A percentile compares a stretch with the other conserved stretches of the same genome.
Conservation (phyloP, 768 basidiomycete genomes). For the Mrakia blollopis region DNA sequence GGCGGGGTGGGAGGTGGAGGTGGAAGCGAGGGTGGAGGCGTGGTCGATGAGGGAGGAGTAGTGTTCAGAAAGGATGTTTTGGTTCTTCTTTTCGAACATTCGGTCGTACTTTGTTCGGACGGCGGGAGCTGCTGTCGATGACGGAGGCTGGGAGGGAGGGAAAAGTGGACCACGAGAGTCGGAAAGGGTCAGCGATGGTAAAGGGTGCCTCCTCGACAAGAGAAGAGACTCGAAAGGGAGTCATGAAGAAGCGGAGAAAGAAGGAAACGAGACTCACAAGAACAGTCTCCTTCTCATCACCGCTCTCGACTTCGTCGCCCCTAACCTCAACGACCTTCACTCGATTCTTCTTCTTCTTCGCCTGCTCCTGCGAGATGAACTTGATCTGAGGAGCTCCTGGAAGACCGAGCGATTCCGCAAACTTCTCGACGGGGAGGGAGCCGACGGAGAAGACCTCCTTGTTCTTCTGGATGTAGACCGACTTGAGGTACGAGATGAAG, state of each 20-base stretch:
- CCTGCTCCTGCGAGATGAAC: constrained; percentile 63
- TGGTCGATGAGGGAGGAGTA: constrained; percentile 83
- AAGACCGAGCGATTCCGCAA: constrained; percentile 82
- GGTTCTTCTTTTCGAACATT: constrained; percentile 96
- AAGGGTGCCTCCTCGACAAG: no score
- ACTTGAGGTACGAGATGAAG: constrained; percentile 91
- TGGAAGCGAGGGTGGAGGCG: constrained; percentile 40
- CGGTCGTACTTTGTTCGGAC: constrained; percentile 87
- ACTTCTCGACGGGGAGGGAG: constrained; percentile 73
- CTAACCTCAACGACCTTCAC: constrained; percentile 43
- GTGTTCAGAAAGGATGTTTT: constrained; percentile 82
- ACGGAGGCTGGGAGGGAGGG: not conserved
- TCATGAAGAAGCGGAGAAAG: no score
- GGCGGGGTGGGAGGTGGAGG: constrained; percentile 21
- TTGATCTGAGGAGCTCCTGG: constrained; percentile 95
- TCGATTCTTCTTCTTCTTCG: constrained; percentile 70
- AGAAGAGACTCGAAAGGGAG: no score
- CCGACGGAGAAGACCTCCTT: constrained; percentile 70
- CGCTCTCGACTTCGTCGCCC: constrained; percentile 35
- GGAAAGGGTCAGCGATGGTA: not conserved
- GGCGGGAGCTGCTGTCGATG: constrained; percentile 17
- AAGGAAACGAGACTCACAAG: constrained; percentile 7
- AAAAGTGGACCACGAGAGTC: not conserved
- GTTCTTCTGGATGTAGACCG: constrained; percentile 86
- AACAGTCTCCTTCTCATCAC: constrained; percentile 38